A percentile compares a stretch with the other conserved stretches of the same genome.
Conservation (phyloP, 2,329 filamentous ascomycete species). For the Fusarium metavorans region DNA sequence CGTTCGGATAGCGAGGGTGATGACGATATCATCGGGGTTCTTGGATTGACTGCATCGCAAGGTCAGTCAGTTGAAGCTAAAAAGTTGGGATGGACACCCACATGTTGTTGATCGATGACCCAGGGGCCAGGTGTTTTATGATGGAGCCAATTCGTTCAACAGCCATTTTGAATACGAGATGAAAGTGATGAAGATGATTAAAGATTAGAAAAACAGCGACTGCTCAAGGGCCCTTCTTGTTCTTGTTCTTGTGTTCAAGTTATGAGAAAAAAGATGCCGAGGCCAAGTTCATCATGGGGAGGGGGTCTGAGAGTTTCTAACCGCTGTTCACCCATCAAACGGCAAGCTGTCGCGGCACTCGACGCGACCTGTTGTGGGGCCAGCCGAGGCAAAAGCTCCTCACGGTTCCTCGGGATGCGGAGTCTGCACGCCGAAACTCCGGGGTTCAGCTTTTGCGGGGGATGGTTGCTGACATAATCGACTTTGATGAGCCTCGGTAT, state of each 20-base stretch:
- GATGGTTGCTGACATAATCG: not conserved
- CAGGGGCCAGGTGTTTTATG: conserved; percentile 85
- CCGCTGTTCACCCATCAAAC: conserved; percentile 25
- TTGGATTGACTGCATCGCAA: conserved; percentile 77
- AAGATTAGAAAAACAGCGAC: not conserved
- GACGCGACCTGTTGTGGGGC: conserved; percentile 42
- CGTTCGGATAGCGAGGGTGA: conserved; percentile 91
- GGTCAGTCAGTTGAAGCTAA: conserved; percentile 7
- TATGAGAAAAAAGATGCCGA: conserved; percentile 28
- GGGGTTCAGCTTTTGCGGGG: conserved; percentile 23
- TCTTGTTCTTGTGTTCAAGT: conserved; percentile 24
- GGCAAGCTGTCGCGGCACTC: conserved; percentile 39
- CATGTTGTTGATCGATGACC: conserved; percentile 80
- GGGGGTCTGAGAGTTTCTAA: conserved; percentile 24
- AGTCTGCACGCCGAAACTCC: conserved; percentile 31
- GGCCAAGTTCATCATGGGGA: conserved; percentile 36
- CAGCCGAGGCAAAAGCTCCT: conserved; percentile 45
- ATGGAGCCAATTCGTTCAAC: conserved; percentile 88
- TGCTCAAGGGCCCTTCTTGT: conserved; percentile 2
- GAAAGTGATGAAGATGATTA: not conserved
- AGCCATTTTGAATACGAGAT: conserved; percentile 69
- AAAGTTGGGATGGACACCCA: conserved; percentile 61
- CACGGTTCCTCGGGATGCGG: conserved; percentile 24
- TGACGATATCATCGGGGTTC: conserved; percentile 96
- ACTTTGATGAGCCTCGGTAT: not conserved